A percentile compares a stretch with the other conserved stretches of the same genome.
Evolutionary conservation across 2,329 filamentous ascomycete genomes (phyloP).

Genomic region (Colletotrichum gloeosporioides): DNA sequence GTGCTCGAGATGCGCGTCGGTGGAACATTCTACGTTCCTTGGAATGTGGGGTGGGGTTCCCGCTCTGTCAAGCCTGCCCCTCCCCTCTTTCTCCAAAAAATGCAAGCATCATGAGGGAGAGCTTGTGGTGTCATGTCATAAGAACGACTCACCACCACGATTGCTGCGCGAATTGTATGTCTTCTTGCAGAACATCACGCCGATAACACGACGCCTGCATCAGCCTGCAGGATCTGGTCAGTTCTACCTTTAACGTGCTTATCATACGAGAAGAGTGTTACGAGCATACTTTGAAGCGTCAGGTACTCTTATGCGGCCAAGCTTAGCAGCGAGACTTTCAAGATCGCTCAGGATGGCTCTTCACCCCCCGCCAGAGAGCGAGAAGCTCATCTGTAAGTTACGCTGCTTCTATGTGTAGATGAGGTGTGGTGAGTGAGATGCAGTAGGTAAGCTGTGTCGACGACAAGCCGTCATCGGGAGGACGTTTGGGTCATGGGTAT

Average conservation of each 20-base stretch:
- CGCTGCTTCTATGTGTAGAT: neutral
- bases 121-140: constrained; percentile 10
- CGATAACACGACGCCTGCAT: neutral
- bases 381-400: constrained; percentile 55
- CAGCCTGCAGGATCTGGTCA: neutral
- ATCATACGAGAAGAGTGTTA: neutral
- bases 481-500: neutral
- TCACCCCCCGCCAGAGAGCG: constrained; percentile 40
- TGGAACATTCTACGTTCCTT: constrained; percentile 16
- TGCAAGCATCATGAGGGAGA: constrained; percentile 15
- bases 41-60: constrained; percentile 5
- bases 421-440: neutral
- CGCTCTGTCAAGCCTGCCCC: neutral
- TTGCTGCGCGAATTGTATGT: neutral
- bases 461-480: neutral
- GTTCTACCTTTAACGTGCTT: neutral
- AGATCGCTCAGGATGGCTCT: constrained; percentile 47
- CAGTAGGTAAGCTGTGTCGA: neutral
- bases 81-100: constrained; percentile 7
- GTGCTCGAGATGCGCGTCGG: neutral
- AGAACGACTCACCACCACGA: neutral
- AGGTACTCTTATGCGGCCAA: constrained; percentile 1
- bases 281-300: neutral
- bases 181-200: neutral
- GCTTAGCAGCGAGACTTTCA: constrained; percentile 1